Conservation (phyloP, 1,139 yeast species). For the Martiniozyma asiatica region DNA sequence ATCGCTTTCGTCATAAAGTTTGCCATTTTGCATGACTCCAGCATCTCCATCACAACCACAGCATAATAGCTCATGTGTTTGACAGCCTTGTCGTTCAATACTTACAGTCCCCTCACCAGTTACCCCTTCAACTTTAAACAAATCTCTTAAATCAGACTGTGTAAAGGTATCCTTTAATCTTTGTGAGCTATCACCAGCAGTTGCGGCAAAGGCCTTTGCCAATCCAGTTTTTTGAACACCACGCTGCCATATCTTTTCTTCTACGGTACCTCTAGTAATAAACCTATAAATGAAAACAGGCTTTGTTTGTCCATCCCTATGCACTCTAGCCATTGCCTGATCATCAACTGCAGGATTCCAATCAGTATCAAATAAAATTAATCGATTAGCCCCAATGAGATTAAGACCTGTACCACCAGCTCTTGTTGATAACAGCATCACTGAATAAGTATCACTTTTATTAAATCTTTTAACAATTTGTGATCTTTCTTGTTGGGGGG, state of each 20-base stretch:
- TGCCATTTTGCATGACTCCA: slow-evolving; percentile 1
- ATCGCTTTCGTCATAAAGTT: slow-evolving; percentile 3
- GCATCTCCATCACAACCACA: slow-evolving; percentile 57
- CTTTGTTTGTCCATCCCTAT: slow-evolving; percentile 78
- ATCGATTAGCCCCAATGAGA: slow-evolving; percentile 78
- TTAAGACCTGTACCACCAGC: slow-evolving; percentile 94
- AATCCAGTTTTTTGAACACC: slow-evolving; percentile 76
- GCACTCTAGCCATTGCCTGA: slow-evolving; percentile 94
- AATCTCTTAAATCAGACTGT: no score
- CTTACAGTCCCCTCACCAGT: slow-evolving; percentile 5
- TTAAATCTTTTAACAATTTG: slow-evolving; percentile 63
- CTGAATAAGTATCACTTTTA: slow-evolving; percentile 35
- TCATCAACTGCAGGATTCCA: slow-evolving; percentile 78
- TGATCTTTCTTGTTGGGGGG: slow-evolving; percentile 56
- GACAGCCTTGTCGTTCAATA: slow-evolving; percentile 26
- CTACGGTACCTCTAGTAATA: slow-evolving; percentile 81
- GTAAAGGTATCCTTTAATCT: no score
- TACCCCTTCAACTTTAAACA: slow-evolving; percentile 40
- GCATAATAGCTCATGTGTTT: slow-evolving; percentile 77
- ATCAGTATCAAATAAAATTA: slow-evolving; percentile 44
- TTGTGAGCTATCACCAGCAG: slow-evolving; percentile 52
- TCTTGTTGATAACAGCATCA: slow-evolving; percentile 74
- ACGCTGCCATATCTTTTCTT: slow-evolving; percentile 90
- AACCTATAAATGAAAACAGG: slow-evolving; percentile 77
- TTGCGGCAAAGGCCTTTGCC: slow-evolving; percentile 65